Conservation (phyloP, 2,329 filamentous ascomycete genomes). For the Geosmithia flava region DNA sequence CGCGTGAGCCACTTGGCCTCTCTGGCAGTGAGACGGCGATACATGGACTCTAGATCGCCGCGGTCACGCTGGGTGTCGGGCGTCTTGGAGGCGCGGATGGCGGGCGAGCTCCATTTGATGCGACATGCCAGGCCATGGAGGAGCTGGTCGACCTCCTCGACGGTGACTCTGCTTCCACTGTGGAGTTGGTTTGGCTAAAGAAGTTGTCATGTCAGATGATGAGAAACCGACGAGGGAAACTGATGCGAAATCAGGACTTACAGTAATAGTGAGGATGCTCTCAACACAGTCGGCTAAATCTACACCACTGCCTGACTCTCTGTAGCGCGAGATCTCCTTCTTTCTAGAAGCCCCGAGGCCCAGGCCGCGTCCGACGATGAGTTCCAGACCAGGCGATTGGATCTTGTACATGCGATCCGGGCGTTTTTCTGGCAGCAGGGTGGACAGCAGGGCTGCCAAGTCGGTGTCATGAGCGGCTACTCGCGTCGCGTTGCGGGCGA, state of each 20-base stretch:
- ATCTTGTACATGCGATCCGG: slow-evolving; percentile 69
- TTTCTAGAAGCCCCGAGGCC: slow-evolving; percentile 49
- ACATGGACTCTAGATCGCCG: slow-evolving; percentile 38
- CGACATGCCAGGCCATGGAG: slow-evolving; percentile 56
- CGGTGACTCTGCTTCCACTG: slow-evolving; percentile 31
- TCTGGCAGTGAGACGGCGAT: slow-evolving; percentile 45
- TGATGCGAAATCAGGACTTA: slow-evolving; percentile 16
- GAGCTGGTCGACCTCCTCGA: slow-evolving; percentile 60
- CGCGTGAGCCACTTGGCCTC: slow-evolving; percentile 85
- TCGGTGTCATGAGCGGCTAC: slow-evolving; percentile 47
- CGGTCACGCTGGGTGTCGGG: slow-evolving; percentile 8
- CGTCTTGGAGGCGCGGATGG: slow-evolving; percentile 30
- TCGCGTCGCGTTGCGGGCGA: slow-evolving; percentile 43
- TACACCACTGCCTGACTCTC: slow-evolving; percentile 36
- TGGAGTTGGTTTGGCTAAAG: slow-evolving; percentile 30
- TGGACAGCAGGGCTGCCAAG: slow-evolving; percentile 56
- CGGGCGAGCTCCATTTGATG: slow-evolving; percentile 58
- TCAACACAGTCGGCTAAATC: slow-evolving; percentile 67
- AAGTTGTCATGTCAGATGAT: slow-evolving; percentile 3
- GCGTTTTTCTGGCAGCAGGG: slow-evolving; percentile 62
- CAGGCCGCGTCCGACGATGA: slow-evolving; percentile 56
- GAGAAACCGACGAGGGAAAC: background rate
- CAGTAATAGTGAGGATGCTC: slow-evolving; percentile 48
- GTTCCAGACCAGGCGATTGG: slow-evolving; percentile 47
- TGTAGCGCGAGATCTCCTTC: slow-evolving; percentile 51